These are phyloP conservation scores for Chrysoporthe cubensis DNA, from an alignment of 2,329 filamentous ascomycete genomes.

Conservation along the genomic window DNA sequence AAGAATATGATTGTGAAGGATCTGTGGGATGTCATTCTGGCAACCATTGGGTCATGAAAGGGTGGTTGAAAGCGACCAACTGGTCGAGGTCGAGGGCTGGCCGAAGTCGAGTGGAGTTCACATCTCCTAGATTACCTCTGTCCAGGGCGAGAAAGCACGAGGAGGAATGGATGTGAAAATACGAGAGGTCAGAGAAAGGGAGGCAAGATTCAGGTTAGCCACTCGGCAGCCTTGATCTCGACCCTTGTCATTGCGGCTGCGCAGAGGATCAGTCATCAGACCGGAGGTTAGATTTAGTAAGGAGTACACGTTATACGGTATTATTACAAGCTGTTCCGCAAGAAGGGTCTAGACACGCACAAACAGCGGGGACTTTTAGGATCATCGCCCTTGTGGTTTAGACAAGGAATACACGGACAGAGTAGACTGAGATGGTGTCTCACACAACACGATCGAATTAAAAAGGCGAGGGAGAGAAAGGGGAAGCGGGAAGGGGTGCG, in stretches of 20 bases:
- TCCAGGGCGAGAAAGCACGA: neutral
- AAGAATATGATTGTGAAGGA: constrained; percentile 35
- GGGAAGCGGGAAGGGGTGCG: neutral
- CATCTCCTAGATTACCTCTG: neutral
- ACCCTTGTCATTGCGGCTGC: neutral
- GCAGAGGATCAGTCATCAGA: neutral
- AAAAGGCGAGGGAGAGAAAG: neutral
- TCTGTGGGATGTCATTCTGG: constrained; percentile 38
- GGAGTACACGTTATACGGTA: neutral
- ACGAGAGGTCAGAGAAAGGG: neutral
- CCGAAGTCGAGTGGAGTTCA: neutral
- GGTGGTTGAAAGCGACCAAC: neutral
- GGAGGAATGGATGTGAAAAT: neutral
- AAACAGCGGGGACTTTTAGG: neutral
- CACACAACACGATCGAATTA: neutral
- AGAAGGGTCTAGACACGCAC: neutral
- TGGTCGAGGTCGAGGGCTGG: constrained; percentile 3
- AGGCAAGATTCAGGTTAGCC: neutral
- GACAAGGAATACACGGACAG: neutral
- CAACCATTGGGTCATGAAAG: constrained; percentile 10
- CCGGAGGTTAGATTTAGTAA: neutral
- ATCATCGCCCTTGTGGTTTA: neutral
- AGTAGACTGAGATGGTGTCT: neutral
- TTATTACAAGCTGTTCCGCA: neutral
- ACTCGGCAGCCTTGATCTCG: neutral